Percentiles rank a stretch among this genome's conserved stretches.
These are phyloP conservation scores for Leavenworthia alabamica DNA, from an alignment of 345 rosid genomes.

Conservation along the genomic window DNA sequence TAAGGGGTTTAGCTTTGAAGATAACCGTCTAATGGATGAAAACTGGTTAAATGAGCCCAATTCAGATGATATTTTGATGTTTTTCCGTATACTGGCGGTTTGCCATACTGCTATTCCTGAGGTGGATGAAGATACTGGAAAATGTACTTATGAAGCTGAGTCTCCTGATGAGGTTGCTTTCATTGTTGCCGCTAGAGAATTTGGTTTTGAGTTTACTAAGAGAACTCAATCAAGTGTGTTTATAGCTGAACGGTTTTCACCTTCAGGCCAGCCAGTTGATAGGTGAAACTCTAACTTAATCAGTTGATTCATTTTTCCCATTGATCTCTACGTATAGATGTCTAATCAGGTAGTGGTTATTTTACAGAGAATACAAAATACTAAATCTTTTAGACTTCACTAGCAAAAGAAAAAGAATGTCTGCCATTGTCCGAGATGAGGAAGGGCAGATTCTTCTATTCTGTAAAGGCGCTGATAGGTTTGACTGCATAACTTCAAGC, in stretches of 20 bases:
- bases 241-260: conserved; percentile 42
- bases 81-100: conserved; percentile 59
- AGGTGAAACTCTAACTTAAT: conserved; percentile 37
- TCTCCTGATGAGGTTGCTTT: conserved; percentile 83
- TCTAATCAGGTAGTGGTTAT: not conserved
- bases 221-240: conserved; percentile 61
- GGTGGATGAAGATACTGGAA: conserved; percentile 40
- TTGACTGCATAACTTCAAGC: conserved; percentile 8
- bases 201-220: conserved; percentile 56
- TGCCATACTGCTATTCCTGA: conserved; percentile 72
- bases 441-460: conserved; percentile 60
- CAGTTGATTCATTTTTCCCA: not conserved
- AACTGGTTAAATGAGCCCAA: conserved; percentile 48
- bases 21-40: conserved; percentile 48
- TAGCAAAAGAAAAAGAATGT: conserved; percentile 78
- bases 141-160: conserved; percentile 71
- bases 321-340: not conserved
- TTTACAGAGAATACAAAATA: conserved; percentile 62
- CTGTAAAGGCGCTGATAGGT: conserved; percentile 94
- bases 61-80: conserved; percentile 43
- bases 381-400: conserved; percentile 63
- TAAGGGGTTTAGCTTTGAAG: conserved; percentile 65
- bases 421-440: conserved; percentile 57
- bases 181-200: conserved; percentile 64
- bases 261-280: conserved; percentile 37